A percentile compares a stretch with the other conserved stretches of the same genome.
Evolutionary conservation across 208 protist species (phyloP).

Genomic region (Sergeia podlipaevii): DNA sequence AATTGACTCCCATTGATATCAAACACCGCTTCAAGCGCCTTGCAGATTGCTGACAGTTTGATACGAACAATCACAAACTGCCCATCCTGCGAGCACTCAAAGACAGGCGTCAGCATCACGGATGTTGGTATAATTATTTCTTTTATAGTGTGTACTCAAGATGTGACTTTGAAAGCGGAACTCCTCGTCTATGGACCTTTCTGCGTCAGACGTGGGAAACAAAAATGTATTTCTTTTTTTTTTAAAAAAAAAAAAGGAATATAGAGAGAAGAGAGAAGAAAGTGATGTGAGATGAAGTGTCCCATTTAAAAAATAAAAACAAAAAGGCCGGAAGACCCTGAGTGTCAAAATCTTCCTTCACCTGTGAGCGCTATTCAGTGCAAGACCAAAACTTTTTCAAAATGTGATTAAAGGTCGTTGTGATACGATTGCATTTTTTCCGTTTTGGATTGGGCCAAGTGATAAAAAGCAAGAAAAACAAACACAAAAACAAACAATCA

Average conservation of each 20-base stretch:
- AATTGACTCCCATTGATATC: constrained; percentile 78
- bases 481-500: too few relatives aligned
- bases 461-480: too few relatives aligned
- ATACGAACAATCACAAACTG: constrained; percentile 79
- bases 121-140: not conserved
- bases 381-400: too few relatives aligned
- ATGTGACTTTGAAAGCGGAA: not conserved
- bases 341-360: not conserved
- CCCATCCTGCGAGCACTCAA: constrained; percentile 76
- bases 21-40: constrained; percentile 75
- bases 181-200: not conserved
- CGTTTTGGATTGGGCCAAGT: too few relatives aligned
- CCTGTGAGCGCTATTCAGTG: not conserved
- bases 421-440: too few relatives aligned
- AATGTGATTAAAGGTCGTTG: too few relatives aligned
- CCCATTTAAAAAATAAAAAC: not conserved
- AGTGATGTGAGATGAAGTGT: not conserved
- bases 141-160: too few relatives aligned
- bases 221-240: constrained; percentile 11
- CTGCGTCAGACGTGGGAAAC: not conserved
- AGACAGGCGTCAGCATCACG: constrained; percentile 83
- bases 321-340: not conserved
- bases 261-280: not conserved
- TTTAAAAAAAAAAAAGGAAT: constrained; percentile 12
- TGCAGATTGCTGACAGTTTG: constrained; percentile 70